A percentile compares a stretch with the other conserved stretches of the same genome.
phyloP scores from a whole-genome alignment of 345 rosid genomes.

The Capsella bursapastoris region DNA sequence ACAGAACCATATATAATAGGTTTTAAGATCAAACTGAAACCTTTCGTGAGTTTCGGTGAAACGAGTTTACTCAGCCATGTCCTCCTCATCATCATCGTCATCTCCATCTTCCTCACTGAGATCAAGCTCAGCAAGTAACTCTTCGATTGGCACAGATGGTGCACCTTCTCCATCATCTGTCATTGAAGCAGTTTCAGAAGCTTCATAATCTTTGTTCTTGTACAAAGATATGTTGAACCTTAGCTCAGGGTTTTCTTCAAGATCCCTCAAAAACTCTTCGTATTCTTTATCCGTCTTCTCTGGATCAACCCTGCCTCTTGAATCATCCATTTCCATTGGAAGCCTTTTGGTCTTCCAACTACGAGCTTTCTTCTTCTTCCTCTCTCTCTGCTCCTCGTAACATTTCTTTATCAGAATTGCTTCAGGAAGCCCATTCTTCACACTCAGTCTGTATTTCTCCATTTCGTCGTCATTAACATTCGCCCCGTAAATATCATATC shows the following conservation, averaged over 20 bases:
- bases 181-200: conserved; percentile 58
- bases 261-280: conserved; percentile 61
- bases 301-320: conserved; percentile 50
- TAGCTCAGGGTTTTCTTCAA: conserved; percentile 63
- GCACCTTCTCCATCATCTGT: conserved; percentile 64
- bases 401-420: conserved; percentile 62
- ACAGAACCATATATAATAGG: no score
- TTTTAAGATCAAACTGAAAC: background rate
- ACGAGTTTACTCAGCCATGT: conserved; percentile 35
- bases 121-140: conserved; percentile 61
- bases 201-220: conserved; percentile 56
- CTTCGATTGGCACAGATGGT: conserved; percentile 57
- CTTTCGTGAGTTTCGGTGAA: background rate
- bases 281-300: conserved; percentile 52
- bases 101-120: conserved; percentile 43
- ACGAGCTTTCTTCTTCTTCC: conserved; percentile 51
- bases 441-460: conserved; percentile 51
- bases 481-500: conserved; percentile 56
- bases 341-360: conserved; percentile 50
- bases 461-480: conserved; percentile 58
- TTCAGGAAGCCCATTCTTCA: conserved; percentile 51
- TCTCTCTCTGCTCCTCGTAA: conserved; percentile 59
- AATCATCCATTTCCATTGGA: conserved; percentile 57
- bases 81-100: background rate
- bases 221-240: conserved; percentile 57